Percentiles rank a stretch among this genome's conserved stretches.
These are phyloP conservation scores for Favolaschia claudopus DNA, from an alignment of 768 basidiomycete genomes.

Conservation along the genomic window DNA sequence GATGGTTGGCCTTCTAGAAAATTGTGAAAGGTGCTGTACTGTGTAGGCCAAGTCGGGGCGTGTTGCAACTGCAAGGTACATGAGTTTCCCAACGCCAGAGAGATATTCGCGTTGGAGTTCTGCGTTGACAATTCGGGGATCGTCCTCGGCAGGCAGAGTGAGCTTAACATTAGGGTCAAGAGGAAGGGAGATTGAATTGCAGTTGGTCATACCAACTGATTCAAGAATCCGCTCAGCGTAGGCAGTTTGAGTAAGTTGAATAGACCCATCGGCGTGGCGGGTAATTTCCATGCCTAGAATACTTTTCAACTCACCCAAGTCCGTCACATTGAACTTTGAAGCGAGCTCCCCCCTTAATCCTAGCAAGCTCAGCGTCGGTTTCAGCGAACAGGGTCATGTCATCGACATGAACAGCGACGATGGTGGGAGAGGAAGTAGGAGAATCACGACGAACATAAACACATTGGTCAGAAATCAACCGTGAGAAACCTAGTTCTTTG, in stretches of 20 bases:
- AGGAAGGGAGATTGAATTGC: constrained; percentile 22
- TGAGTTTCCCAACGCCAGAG: constrained; percentile 36
- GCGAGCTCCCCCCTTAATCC: constrained; percentile 23
- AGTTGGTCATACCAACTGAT: constrained; percentile 18
- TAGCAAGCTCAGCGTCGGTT: neutral
- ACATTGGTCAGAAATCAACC: constrained; percentile 25
- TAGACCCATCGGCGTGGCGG: constrained; percentile 7
- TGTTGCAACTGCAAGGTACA: constrained; percentile 37
- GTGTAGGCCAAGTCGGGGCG: constrained; percentile 44
- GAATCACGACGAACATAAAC: constrained; percentile 20
- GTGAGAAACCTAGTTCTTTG: constrained; percentile 20
- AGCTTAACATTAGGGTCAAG: constrained; percentile 29
- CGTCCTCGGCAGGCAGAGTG: neutral
- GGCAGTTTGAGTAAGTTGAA: constrained; percentile 20
- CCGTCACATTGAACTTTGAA: constrained; percentile 18
- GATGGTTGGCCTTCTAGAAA: constrained; percentile 32
- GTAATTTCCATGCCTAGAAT: constrained; percentile 35
- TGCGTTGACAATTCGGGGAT: neutral
- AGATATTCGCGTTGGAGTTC: constrained; percentile 28
- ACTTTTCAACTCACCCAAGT: constrained; percentile 21
- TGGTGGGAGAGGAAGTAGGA: neutral
- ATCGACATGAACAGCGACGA: constrained; percentile 19
- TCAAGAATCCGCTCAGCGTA: constrained; percentile 26
- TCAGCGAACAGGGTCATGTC: constrained; percentile 31
- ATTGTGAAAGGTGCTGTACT: constrained; percentile 37